A percentile compares a stretch with the other conserved stretches of the same genome.
Evolutionary conservation across 2,329 filamentous ascomycete genomes (phyloP).

Genomic region (Peltaster fructicola): DNA sequence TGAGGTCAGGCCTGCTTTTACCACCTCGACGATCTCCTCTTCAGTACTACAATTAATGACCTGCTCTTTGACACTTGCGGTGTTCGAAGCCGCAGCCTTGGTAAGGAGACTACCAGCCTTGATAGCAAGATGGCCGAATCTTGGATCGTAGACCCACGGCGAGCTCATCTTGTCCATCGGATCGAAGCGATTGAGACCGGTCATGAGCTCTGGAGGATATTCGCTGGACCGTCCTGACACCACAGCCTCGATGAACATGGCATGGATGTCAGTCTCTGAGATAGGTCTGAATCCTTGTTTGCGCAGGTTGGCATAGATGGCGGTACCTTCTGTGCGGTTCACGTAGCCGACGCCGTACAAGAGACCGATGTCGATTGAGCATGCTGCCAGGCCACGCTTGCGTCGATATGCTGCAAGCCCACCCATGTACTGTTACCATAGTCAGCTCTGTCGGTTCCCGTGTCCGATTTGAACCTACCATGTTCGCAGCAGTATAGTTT

Average conservation of each 20-base stretch:
- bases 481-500: constrained; percentile 38
- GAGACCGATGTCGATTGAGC: constrained; percentile 36
- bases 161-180: not conserved
- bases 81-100: not conserved
- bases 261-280: constrained; percentile 34
- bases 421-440: too few relatives aligned
- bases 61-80: constrained; percentile 1
- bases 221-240: constrained; percentile 18
- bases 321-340: constrained; percentile 5
- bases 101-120: too few relatives aligned
- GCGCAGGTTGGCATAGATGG: constrained; percentile 5
- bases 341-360: constrained; percentile 28
- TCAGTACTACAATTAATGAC: not conserved
- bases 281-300: constrained; percentile 9
- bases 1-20: not conserved
- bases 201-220: constrained; percentile 10
- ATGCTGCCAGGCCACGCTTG: constrained; percentile 25
- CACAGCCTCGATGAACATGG: constrained; percentile 36
- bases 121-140: constrained; percentile 1
- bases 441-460: too few relatives aligned
- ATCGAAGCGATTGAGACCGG: constrained; percentile 8
- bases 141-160: constrained; percentile 1
- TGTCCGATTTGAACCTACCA: too few relatives aligned
- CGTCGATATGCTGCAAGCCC: constrained; percentile 22
- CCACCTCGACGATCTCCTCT: not conserved